Base-by-base conservation (phyloP, 345 rosid genomes). In the Gossypium stocksii region DNA sequence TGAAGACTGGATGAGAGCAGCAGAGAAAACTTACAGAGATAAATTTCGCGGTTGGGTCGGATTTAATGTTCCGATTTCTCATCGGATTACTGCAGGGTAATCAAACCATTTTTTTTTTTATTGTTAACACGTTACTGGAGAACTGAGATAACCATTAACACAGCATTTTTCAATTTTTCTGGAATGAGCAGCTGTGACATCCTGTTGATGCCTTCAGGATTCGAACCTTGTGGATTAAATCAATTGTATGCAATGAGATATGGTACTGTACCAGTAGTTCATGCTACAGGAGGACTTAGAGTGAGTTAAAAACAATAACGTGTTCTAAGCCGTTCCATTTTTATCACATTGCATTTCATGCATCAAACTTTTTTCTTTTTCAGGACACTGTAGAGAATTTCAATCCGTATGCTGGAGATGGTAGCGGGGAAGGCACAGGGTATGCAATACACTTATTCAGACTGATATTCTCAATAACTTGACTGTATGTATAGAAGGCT, bases 41-140 rank as follows among this genome's bases (percentile, higher is more conserved):
- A 91, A 91, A 76, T 92, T 89, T 49, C 90, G 98, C 27, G 98
- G 98, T 52, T 94, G 98, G 98, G 98, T 94, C 78, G 98, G 98
- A 66, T 94, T 94, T 74, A 88, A 88, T 72, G 91, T 94, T 77
- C 96, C 98, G 41, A 82, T 92, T 79, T 92, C 98, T 75, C 98
- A 94, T 81, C 83, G 87, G 76, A 94, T 94, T 77, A 94, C 98
- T 5, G 97, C 98, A 38, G 98, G 98, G 98, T 94, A 91, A 83
- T 71, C 38, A 61, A 60, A 23, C 23, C 41, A 4, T 34, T 34
- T 34, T 34, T 29, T 29, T 79, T 62, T 16, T 38, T 23, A 9
- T 72, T 10, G 61, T 69, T 63, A 19, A 38, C 44, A 14, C 51
- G 59, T 52, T 68, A 13, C 29, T 59, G 6, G 38, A 51, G 38